Conservation (phyloP, 1,284 basidiomycete genomes). For the Boletus mariae region DNA sequence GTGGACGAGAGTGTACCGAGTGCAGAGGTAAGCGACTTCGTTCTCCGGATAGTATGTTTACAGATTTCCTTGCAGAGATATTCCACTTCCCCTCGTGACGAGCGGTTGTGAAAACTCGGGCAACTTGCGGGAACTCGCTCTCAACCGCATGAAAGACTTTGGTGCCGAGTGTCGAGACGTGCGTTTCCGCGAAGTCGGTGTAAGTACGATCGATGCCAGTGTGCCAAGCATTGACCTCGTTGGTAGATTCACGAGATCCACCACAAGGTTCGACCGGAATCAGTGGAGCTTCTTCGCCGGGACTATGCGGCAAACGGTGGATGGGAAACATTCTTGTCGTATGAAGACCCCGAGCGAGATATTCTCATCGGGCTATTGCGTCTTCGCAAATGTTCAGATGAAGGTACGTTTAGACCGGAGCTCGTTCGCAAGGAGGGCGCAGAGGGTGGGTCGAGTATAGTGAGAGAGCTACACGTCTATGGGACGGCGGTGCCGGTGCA, state of each 20-base stretch:
- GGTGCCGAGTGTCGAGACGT: conserved; percentile 98
- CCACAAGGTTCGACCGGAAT: conserved; percentile 93
- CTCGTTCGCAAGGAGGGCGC: conserved; percentile 66
- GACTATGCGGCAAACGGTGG: conserved; percentile 98
- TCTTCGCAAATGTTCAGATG: conserved; percentile 91
- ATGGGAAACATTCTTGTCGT: conserved; percentile 99
- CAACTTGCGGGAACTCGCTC: conserved; percentile 92
- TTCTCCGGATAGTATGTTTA: conserved; percentile 3
- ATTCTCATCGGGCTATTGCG: conserved; percentile 94
- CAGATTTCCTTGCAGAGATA: conserved; percentile 61
- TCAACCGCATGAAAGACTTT: conserved; percentile 99
- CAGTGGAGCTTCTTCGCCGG: conserved; percentile 93
- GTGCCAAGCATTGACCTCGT: conserved; percentile 2
- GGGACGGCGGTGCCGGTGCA: conserved; percentile 98
- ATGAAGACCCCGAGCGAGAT: conserved; percentile 96
- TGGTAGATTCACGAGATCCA: conserved; percentile 95
- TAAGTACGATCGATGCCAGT: conserved; percentile 41
- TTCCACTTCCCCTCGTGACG: conserved; percentile 90
- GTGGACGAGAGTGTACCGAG: conserved; percentile 98
- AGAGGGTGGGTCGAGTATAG: conserved; percentile 87
- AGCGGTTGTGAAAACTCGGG: conserved; percentile 98
- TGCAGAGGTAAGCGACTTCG: conserved; percentile 65
- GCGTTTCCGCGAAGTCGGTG: conserved; percentile 95
- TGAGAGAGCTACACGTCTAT: conserved; percentile 97
- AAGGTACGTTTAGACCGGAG: conserved; percentile 95